These are phyloP conservation scores for Alternaria viburni DNA, from an alignment of 2,329 filamentous ascomycete genomes.

Conservation along the genomic window DNA sequence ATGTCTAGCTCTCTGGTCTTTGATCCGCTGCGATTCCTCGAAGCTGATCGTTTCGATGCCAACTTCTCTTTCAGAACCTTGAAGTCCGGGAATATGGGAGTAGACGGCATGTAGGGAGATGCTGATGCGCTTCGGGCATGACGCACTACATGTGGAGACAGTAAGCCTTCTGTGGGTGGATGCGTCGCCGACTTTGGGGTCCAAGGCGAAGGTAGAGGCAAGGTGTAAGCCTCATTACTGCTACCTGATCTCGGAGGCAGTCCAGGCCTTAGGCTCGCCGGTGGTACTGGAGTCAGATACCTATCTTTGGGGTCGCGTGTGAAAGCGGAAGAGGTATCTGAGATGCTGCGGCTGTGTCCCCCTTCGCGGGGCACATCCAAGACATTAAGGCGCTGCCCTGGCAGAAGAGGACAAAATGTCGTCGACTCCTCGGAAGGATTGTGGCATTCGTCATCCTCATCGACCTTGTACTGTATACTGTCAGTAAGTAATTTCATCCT, in stretches of 20 bases:
- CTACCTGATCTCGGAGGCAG: slow-evolving; percentile 26
- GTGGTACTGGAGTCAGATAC: slow-evolving; percentile 71
- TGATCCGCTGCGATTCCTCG: slow-evolving; percentile 29
- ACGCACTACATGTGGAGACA: slow-evolving; percentile 30
- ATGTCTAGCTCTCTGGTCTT: slow-evolving; percentile 40
- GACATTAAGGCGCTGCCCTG: slow-evolving; percentile 86
- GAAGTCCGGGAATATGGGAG: slow-evolving; percentile 39
- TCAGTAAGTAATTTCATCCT: slow-evolving; percentile 10
- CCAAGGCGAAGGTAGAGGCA: slow-evolving; percentile 28
- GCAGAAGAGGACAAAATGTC: slow-evolving; percentile 81
- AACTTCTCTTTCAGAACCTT: slow-evolving; percentile 42
- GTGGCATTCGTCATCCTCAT: slow-evolving; percentile 79
- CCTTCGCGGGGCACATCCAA: slow-evolving; percentile 77
- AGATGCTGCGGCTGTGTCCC: slow-evolving; percentile 65
- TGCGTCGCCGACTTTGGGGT: slow-evolving; percentile 40
- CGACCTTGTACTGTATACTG: slow-evolving; percentile 74
- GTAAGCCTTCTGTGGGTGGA: slow-evolving; percentile 27
- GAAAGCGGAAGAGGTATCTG: slow-evolving; percentile 69
- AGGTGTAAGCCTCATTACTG: slow-evolving; percentile 21
- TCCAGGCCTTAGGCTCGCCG: slow-evolving; percentile 41
- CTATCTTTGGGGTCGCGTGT: slow-evolving; percentile 82
- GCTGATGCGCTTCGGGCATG: slow-evolving; percentile 42
- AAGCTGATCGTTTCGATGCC: slow-evolving; percentile 33
- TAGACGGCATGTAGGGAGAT: slow-evolving; percentile 35
- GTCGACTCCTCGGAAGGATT: slow-evolving; percentile 77